A percentile compares a stretch with the other conserved stretches of the same genome.
Evolutionary conservation across 495 filamentous ascomycete species (phyloP).

Genomic region (Podospora appendiculata): DNA sequence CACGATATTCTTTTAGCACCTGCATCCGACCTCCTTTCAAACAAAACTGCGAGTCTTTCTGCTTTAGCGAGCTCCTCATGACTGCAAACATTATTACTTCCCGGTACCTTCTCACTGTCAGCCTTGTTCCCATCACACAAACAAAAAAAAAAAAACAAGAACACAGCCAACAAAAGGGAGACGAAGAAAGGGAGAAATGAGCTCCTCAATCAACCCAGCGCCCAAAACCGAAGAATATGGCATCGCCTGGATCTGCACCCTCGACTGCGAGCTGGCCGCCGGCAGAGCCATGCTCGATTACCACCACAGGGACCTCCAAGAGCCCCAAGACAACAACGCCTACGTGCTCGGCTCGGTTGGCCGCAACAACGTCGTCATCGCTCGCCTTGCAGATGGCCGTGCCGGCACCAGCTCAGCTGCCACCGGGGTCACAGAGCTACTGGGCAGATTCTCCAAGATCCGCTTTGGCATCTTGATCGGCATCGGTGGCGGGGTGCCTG

Average conservation of each 20-base stretch:
- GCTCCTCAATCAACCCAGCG: neutral
- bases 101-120: too few relatives aligned
- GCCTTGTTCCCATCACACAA: too few relatives aligned
- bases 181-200: neutral
- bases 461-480: conserved; percentile 39
- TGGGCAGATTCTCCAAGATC: conserved; percentile 31
- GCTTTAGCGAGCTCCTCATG: too few relatives aligned
- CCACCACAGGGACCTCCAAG: conserved; percentile 19
- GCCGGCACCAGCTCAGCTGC: conserved; percentile 28
- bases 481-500: conserved; percentile 36
- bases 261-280: conserved; percentile 36
- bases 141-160: too few relatives aligned
- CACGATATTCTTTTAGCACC: too few relatives aligned
- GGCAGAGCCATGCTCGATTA: conserved; percentile 41
- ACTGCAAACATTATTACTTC: too few relatives aligned
- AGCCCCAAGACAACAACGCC: conserved; percentile 16
- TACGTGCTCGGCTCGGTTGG: conserved; percentile 36
- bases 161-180: too few relatives aligned
- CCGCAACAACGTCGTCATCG: conserved; percentile 36
- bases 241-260: conserved; percentile 44
- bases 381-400: conserved; percentile 25
- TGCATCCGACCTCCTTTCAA: too few relatives aligned
- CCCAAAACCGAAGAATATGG: conserved; percentile 25
- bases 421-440: conserved; percentile 24
- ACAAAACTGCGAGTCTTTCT: too few relatives aligned